phyloP scores from a whole-genome alignment of 805 yeast genomes.

The Kockiozyma suomiensis region DNA sequence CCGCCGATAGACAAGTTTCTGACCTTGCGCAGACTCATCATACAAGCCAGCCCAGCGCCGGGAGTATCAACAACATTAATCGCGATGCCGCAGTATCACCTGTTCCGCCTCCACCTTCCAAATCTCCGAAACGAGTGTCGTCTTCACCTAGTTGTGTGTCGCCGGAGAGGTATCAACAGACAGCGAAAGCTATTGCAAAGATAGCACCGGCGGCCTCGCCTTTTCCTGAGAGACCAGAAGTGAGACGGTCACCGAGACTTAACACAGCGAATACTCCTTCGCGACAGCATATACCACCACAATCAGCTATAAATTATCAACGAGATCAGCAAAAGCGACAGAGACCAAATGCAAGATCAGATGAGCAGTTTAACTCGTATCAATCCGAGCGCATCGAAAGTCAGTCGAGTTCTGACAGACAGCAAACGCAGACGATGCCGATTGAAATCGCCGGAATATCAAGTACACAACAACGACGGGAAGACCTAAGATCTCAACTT shows the following conservation, averaged over 20 bases:
- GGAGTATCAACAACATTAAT: background rate
- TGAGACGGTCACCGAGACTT: slow-evolving; percentile 15
- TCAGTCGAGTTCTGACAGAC: no score
- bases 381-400: no score
- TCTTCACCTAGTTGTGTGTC: background rate
- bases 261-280: background rate
- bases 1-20: background rate
- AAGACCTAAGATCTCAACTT: slow-evolving; percentile 1
- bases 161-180: background rate
- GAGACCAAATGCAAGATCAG: no score
- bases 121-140: background rate
- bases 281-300: background rate
- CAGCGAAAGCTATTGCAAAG: background rate
- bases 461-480: background rate
- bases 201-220: slow-evolving; percentile 3
- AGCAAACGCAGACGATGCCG: no score
- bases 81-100: background rate
- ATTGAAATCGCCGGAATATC: background rate
- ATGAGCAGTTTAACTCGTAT: no score
- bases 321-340: no score
- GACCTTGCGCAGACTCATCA: background rate
- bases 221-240: background rate
- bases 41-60: background rate
- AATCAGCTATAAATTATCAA: background rate
- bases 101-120: background rate